Percentiles rank a stretch among this genome's conserved stretches.
These are phyloP conservation scores for Starmera quercuum DNA, from an alignment of 805 yeast genomes.

Conservation along the genomic window DNA sequence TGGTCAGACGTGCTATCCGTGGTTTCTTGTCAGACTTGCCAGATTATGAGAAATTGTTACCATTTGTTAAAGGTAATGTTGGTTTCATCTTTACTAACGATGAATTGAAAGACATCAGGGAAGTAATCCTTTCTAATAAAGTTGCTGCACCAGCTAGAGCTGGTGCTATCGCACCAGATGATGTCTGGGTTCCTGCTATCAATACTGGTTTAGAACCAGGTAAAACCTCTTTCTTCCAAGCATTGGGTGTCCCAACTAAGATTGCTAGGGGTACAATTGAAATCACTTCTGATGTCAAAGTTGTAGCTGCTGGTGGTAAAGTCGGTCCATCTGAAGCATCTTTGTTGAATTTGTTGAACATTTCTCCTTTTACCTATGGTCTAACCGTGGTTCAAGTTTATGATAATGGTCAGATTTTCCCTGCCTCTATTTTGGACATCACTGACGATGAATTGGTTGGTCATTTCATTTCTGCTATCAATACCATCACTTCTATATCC, in stretches of 20 bases:
- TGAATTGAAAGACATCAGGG: slow-evolving; percentile 90
- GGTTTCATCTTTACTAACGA: slow-evolving; percentile 99
- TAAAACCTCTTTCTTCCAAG: slow-evolving; percentile 99
- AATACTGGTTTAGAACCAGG: slow-evolving; percentile 99
- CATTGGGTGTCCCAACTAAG: slow-evolving; percentile 99
- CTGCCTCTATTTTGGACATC: slow-evolving; percentile 93
- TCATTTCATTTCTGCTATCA: slow-evolving; percentile 89
- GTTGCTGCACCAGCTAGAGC: slow-evolving; percentile 99
- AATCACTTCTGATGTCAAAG: slow-evolving; percentile 94
- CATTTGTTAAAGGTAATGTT: slow-evolving; percentile 95
- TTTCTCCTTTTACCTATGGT: slow-evolving; percentile 99
- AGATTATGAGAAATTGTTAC: slow-evolving; percentile 91
- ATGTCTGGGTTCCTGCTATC: slow-evolving; percentile 97
- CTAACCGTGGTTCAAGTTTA: slow-evolving; percentile 92
- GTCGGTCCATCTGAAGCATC: slow-evolving; percentile 99
- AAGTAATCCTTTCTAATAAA: slow-evolving; percentile 78
- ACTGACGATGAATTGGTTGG: slow-evolving; percentile 92
- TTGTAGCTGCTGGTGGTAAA: slow-evolving; percentile 75
- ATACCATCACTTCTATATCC: slow-evolving; percentile 91
- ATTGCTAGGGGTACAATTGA: slow-evolving; percentile 99
- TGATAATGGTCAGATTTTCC: slow-evolving; percentile 98
- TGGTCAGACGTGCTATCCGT: slow-evolving; percentile 99
- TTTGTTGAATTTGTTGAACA: slow-evolving; percentile 97
- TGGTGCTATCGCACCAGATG: slow-evolving; percentile 98
- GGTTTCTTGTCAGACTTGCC: slow-evolving; percentile 90